A percentile compares a stretch with the other conserved stretches of the same genome.
phyloP scores from a whole-genome alignment of 768 basidiomycete genomes.

The Lentinula boryana region DNA sequence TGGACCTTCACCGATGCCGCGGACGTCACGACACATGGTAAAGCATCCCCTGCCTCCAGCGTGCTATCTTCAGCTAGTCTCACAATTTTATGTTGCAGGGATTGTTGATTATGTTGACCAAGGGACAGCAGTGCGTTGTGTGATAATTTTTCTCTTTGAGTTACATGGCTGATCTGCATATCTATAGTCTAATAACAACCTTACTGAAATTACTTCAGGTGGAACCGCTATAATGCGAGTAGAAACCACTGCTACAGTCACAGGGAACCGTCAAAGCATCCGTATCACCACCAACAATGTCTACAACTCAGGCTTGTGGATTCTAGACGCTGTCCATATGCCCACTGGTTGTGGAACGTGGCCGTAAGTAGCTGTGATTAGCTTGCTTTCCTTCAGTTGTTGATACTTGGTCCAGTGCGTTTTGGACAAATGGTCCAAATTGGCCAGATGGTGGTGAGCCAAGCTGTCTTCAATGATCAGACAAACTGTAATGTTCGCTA shows the following conservation, averaged over 20 bases:
- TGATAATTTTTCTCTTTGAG: background rate
- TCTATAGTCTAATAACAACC: constrained; percentile 23
- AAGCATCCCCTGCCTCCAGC: background rate
- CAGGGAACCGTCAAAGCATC: constrained; percentile 63
- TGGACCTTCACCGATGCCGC: constrained; percentile 65
- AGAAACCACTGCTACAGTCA: constrained; percentile 63
- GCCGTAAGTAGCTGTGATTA: constrained; percentile 24
- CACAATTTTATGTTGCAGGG: constrained; percentile 26
- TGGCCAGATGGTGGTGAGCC: constrained; percentile 57
- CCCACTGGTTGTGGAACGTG: constrained; percentile 62
- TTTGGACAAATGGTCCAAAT: constrained; percentile 37
- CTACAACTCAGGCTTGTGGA: constrained; percentile 64
- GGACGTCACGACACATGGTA: constrained; percentile 57
- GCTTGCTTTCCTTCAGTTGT: background rate
- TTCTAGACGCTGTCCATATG: constrained; percentile 80
- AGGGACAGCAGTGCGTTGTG: constrained; percentile 43
- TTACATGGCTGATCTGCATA: background rate
- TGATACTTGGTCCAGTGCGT: background rate
- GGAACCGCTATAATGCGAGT: constrained; percentile 86
- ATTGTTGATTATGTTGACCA: constrained; percentile 63
- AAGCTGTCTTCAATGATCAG: background rate
- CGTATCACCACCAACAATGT: constrained; percentile 62
- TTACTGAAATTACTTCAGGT: constrained; percentile 58
- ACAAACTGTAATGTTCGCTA: background rate
- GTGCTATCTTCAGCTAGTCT: background rate